Evolutionary conservation across 2,329 filamentous ascomycete genomes (phyloP).

Genomic region (Ophiosphaerella herpotricha): DNA sequence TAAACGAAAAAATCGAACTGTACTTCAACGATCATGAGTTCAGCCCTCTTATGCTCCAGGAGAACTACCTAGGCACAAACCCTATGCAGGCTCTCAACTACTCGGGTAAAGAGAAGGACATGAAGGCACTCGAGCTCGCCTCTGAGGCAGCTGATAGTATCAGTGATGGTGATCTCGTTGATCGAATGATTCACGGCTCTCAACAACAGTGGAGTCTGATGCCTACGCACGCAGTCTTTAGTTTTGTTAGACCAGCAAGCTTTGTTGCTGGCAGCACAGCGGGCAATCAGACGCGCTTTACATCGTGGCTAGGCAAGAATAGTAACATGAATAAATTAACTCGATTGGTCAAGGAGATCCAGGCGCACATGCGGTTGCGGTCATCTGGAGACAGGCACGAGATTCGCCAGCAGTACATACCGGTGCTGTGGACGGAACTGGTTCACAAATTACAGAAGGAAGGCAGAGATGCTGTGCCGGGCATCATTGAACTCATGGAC

Average conservation of each 20-base stretch:
- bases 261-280: constrained; percentile 79
- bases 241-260: constrained; percentile 88
- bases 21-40: constrained; percentile 99
- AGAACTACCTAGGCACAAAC: constrained; percentile 89
- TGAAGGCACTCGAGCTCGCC: constrained; percentile 84
- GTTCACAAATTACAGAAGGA: constrained; percentile 74
- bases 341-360: constrained; percentile 87
- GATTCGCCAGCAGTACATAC: constrained; percentile 91
- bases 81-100: constrained; percentile 69
- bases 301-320: constrained; percentile 92
- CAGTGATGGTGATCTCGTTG: constrained; percentile 93
- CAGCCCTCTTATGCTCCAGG: constrained; percentile 95
- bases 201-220: constrained; percentile 99
- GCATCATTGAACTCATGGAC: constrained; percentile 94
- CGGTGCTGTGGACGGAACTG: constrained; percentile 80
- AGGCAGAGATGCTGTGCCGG: constrained; percentile 79
- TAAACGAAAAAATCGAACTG: constrained; percentile 97
- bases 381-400: constrained; percentile 91
- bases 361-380: constrained; percentile 93
- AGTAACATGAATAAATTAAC: constrained; percentile 76
- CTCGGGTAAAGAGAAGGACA: constrained; percentile 68
- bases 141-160: constrained; percentile 93
- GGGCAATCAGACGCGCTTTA: constrained; percentile 72
- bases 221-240: constrained; percentile 95
- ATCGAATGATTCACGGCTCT: constrained; percentile 96